A percentile compares a stretch with the other conserved stretches of the same genome.
These are phyloP conservation scores for Aphanomyces astaci DNA, from an alignment of 352 stramenopile genomes.

Conservation along the genomic window DNA sequence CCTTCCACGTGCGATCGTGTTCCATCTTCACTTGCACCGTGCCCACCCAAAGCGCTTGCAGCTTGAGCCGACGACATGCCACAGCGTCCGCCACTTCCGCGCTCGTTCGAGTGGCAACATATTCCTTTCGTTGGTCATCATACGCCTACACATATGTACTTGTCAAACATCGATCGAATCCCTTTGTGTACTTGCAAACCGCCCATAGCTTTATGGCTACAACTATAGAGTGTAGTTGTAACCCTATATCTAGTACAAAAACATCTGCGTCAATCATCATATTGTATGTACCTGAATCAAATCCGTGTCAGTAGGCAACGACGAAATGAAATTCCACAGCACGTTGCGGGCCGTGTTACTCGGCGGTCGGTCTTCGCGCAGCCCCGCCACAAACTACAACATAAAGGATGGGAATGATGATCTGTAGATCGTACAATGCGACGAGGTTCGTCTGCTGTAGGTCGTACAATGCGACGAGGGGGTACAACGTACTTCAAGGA, in stretches of 20 bases:
- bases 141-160: conserved; percentile 36
- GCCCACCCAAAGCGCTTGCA: conserved; percentile 65
- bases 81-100: conserved; percentile 46
- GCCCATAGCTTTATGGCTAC: no score
- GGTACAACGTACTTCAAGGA: conserved; percentile 5
- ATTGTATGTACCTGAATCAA: conserved; percentile 40
- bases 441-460: background rate
- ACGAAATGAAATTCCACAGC: conserved; percentile 73
- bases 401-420: conserved; percentile 24
- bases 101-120: conserved; percentile 38
- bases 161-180: no score
- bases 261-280: no score
- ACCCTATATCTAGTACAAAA: no score
- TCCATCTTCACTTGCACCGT: conserved; percentile 52
- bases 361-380: conserved; percentile 63
- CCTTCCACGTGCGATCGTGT: conserved; percentile 59
- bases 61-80: conserved; percentile 40
- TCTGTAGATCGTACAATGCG: background rate
- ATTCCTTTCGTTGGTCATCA: conserved; percentile 51
- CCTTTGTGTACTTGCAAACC: no score
- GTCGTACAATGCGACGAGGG: background rate
- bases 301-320: conserved; percentile 70
- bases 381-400: conserved; percentile 68
- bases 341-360: conserved; percentile 75
- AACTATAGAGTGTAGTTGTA: no score